phyloP scores from a whole-genome alignment of 2,329 filamentous ascomycete species.

The Microsporum canis region DNA sequence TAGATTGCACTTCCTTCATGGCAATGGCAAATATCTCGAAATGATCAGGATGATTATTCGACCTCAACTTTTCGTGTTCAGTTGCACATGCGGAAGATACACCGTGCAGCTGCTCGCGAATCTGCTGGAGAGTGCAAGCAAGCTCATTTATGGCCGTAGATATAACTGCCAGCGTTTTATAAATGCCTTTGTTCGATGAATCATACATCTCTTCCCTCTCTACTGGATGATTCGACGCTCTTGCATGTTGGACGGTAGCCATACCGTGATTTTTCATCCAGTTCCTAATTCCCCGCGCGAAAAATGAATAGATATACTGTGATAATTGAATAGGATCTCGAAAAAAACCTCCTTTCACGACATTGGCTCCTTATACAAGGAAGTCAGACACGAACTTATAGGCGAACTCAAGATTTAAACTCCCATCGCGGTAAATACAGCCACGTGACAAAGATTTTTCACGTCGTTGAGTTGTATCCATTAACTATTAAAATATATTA shows the following conservation, averaged over 20 bases:
- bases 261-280: background rate
- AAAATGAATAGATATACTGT: too few relatives aligned
- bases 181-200: background rate
- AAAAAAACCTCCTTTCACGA: background rate
- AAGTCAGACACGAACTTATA: too few relatives aligned
- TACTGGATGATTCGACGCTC: background rate
- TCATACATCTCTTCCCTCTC: background rate
- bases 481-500: too few relatives aligned
- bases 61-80: background rate
- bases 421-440: too few relatives aligned
- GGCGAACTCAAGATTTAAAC: too few relatives aligned
- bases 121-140: conserved; percentile 5
- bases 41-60: background rate
- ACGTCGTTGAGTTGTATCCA: too few relatives aligned
- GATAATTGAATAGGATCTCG: background rate
- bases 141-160: conserved; percentile 6
- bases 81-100: background rate
- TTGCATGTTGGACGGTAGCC: background rate
- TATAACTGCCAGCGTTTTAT: background rate
- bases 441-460: too few relatives aligned
- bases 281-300: background rate
- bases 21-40: conserved; percentile 10
- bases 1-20: conserved; percentile 10
- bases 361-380: background rate
- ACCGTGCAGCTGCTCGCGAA: conserved; percentile 3